Evolutionary conservation across 345 rosid genomes (phyloP), one percentile per base, ranked within the genome.

Genomic region (Luvunga scandens): DNA sequence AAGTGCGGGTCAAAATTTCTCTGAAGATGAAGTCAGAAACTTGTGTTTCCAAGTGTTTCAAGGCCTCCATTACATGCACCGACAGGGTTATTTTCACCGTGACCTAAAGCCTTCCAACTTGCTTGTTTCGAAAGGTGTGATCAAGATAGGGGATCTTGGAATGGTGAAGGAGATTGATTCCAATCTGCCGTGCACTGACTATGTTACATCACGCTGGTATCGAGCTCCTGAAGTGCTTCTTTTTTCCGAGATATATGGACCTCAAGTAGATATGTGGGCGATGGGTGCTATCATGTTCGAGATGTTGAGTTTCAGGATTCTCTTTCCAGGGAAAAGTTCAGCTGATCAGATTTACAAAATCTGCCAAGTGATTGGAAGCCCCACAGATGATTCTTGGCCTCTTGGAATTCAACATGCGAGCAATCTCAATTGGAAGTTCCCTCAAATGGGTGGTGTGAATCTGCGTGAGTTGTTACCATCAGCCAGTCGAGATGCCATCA

Each of bases 181-280:
- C 9, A 45, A 4, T 45, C 50, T 45, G 50, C 50, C 50, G 16
- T 45, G 50, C 50, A 45, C 50, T 45, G 50, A 76, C 18, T 80
- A 82, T 69, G 91, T 83, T 25, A 75, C 84, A 9, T 85, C 91
- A 0, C 88, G 86, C 14, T 85, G 87, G 88, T 88, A 88, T 59
- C 79, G 88, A 48, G 90, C 91, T 22, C 87, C 91, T 2, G 91
- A 88, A 76, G 82, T 86, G 72, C 62, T 86, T 6, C 86, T 88
- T 53, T 79, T 69, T 19, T 76, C 86, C 18, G 34, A 56, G 28
- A 25, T 63, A 0, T 88, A 82, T 36, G 59, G 50, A 45, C 50
- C 50, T 45, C 18, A 13, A 45, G 50, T 45, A 0, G 50, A 45
- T 0, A 45, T 45, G 18, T 45, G 50, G 50, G 50, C 50, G 1